A percentile compares a stretch with the other conserved stretches of the same genome.
phyloP scores from a whole-genome alignment of 768 basidiomycete species.

The Boletus patriciae region DNA sequence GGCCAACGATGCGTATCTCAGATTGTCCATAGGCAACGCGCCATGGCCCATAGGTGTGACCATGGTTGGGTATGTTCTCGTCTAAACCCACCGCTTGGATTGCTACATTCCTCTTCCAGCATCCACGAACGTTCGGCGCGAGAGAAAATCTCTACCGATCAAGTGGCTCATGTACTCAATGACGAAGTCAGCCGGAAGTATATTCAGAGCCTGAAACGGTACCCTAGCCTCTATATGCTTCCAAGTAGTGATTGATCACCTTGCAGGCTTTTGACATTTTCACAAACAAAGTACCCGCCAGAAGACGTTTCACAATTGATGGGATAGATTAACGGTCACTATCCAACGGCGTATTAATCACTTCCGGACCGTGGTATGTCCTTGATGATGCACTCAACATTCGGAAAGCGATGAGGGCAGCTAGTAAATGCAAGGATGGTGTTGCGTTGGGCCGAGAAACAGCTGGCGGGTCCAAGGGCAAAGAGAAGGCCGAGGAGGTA shows the following conservation, averaged over 20 bases:
- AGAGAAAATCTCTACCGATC: slow-evolving; percentile 96
- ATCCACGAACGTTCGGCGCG: slow-evolving; percentile 98
- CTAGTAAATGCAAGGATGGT: no score
- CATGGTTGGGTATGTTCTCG: slow-evolving; percentile 84
- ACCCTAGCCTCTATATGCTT: slow-evolving; percentile 13
- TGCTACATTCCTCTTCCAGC: slow-evolving; percentile 38
- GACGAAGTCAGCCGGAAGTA: slow-evolving; percentile 99
- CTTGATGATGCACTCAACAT: no score
- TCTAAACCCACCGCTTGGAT: neutral
- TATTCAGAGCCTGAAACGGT: slow-evolving; percentile 96
- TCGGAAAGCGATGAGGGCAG: no score
- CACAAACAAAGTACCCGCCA: slow-evolving; percentile 95
- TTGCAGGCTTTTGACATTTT: slow-evolving; percentile 84
- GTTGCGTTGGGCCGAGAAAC: no score
- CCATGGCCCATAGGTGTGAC: slow-evolving; percentile 99
- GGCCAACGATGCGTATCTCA: slow-evolving; percentile 96
- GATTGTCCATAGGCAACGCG: slow-evolving; percentile 96
- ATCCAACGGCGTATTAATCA: neutral
- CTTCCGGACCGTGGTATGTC: slow-evolving; percentile 6
- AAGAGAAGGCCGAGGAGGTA: no score
- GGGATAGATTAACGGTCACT: slow-evolving; percentile 52
- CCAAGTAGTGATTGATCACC: slow-evolving; percentile 5
- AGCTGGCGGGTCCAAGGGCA: no score
- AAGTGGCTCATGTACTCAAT: slow-evolving; percentile 97
- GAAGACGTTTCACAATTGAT: slow-evolving; percentile 89